A percentile compares a stretch with the other conserved stretches of the same genome.
Evolutionary conservation across 208 protist species (phyloP).

Genomic region (Trichomonas vaginalis): DNA sequence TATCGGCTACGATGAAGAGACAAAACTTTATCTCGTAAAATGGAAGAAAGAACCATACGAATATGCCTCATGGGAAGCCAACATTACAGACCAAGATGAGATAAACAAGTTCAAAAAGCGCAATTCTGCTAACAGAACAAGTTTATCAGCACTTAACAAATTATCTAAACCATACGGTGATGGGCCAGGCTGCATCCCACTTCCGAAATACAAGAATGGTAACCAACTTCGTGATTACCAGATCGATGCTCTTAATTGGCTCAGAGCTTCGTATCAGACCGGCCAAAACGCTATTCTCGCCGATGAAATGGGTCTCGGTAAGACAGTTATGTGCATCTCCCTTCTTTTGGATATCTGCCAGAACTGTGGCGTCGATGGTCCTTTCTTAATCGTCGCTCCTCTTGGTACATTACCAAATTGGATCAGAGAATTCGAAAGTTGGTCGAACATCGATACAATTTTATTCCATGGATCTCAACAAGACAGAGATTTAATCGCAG

Average conservation of each 20-base stretch:
- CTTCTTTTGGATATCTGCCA: conserved; percentile 23
- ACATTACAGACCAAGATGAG: background rate
- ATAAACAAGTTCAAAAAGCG: background rate
- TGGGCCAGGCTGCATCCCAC: background rate
- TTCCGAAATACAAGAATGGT: conserved; percentile 30
- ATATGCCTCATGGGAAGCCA: conserved; percentile 47
- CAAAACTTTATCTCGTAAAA: conserved; percentile 42
- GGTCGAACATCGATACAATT: conserved; percentile 51
- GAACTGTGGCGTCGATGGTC: conserved; percentile 35
- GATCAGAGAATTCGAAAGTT: conserved; percentile 50
- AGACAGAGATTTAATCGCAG: conserved; percentile 22
- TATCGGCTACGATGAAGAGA: background rate
- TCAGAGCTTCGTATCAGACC: conserved; percentile 33
- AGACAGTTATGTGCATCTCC: conserved; percentile 34
- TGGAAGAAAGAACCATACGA: conserved; percentile 42
- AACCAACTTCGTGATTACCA: conserved; percentile 37
- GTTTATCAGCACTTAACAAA: background rate
- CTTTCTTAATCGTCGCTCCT: conserved; percentile 54
- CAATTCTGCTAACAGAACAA: background rate
- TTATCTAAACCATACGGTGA: background rate
- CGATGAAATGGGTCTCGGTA: conserved; percentile 45
- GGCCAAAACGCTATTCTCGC: conserved; percentile 36
- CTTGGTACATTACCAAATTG: conserved; percentile 42
- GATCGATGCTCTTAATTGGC: conserved; percentile 43
- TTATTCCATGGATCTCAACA: conserved; percentile 42